A percentile compares a stretch with the other conserved stretches of the same genome.
phyloP scores from a whole-genome alignment of 768 basidiomycete genomes.

The Thelephora ganbajun region DNA sequence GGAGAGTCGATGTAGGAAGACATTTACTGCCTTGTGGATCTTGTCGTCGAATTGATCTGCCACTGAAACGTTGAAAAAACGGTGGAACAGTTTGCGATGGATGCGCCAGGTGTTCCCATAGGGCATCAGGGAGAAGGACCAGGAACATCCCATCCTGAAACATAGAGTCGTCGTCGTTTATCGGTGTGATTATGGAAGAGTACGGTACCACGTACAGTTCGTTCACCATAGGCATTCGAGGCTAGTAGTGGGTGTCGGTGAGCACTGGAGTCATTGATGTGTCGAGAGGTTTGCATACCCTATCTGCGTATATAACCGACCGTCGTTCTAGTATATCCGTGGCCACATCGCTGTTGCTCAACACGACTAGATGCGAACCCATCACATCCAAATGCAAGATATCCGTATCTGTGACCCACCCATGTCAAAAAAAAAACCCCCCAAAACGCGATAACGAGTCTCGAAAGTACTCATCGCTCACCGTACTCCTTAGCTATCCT shows the following conservation, averaged over 20 bases:
- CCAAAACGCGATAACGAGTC: too few relatives aligned
- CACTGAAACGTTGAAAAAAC: too few relatives aligned
- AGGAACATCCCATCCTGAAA: not conserved
- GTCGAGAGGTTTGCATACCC: not conserved
- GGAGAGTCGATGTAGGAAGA: not conserved
- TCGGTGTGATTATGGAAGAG: not conserved
- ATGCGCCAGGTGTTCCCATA: not conserved
- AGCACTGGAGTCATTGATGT: not conserved
- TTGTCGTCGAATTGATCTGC: too few relatives aligned
- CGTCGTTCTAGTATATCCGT: not conserved
- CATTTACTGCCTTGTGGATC: too few relatives aligned
- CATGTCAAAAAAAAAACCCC: too few relatives aligned
- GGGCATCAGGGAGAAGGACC: not conserved
- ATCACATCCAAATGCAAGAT: not conserved
- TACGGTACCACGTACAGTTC: not conserved
- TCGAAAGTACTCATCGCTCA: not conserved
- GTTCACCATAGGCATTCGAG: not conserved
- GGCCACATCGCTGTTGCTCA: not conserved
- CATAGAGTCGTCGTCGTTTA: not conserved
- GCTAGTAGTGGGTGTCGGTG: not conserved
- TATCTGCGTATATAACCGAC: not conserved
- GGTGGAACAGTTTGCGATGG: too few relatives aligned
- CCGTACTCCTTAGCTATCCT: conserved; percentile 4
- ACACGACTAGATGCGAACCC: not conserved
- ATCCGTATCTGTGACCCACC: not conserved